A percentile compares a stretch with the other conserved stretches of the same genome.
Evolutionary conservation across 2,329 filamentous ascomycete species (phyloP).

Genomic region (Pseudocercospora eumusae): DNA sequence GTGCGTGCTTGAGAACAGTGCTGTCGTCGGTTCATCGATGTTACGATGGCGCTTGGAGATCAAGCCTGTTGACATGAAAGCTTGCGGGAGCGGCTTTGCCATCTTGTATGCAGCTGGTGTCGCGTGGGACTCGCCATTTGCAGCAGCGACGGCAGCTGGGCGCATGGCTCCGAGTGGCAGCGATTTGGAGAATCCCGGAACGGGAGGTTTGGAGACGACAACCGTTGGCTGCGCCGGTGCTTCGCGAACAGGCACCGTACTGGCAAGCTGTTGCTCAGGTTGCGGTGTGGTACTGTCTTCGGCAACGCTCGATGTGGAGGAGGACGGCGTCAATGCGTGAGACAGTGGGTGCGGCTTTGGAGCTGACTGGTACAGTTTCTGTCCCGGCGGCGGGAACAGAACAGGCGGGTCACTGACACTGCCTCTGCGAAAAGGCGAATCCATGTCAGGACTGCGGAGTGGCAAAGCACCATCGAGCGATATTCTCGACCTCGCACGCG

Average conservation of each 20-base stretch:
- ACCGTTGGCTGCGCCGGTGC: slow-evolving; percentile 42
- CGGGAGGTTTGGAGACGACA: slow-evolving; percentile 45
- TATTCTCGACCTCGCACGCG: slow-evolving; percentile 60
- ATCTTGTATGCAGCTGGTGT: slow-evolving; percentile 77
- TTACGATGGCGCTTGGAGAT: slow-evolving; percentile 89
- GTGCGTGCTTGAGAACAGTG: slow-evolving; percentile 57
- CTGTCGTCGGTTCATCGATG: slow-evolving; percentile 64
- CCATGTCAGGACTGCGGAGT: slow-evolving; percentile 65
- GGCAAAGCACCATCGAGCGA: slow-evolving; percentile 78
- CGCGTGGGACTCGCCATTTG: slow-evolving; percentile 57
- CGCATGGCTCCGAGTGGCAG: slow-evolving; percentile 67
- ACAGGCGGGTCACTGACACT: slow-evolving; percentile 66
- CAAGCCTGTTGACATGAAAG: slow-evolving; percentile 91
- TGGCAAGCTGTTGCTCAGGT: slow-evolving; percentile 42
- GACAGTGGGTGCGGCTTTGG: slow-evolving; percentile 76
- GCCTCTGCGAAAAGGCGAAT: slow-evolving; percentile 57
- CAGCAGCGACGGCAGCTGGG: slow-evolving; percentile 50
- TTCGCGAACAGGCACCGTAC: slow-evolving; percentile 10
- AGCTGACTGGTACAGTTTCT: slow-evolving; percentile 41
- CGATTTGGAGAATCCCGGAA: slow-evolving; percentile 70
- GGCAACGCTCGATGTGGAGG: slow-evolving; percentile 73
- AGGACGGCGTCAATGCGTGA: slow-evolving; percentile 81
- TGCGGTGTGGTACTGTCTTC: slow-evolving; percentile 57
- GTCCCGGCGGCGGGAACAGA: slow-evolving; percentile 38
- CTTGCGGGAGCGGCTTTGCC: slow-evolving; percentile 73